Evolutionary conservation across 2,329 filamentous ascomycete genomes (phyloP), one percentile per base, ranked within the genome.

Genomic region (Aureobasidium sp.): DNA sequence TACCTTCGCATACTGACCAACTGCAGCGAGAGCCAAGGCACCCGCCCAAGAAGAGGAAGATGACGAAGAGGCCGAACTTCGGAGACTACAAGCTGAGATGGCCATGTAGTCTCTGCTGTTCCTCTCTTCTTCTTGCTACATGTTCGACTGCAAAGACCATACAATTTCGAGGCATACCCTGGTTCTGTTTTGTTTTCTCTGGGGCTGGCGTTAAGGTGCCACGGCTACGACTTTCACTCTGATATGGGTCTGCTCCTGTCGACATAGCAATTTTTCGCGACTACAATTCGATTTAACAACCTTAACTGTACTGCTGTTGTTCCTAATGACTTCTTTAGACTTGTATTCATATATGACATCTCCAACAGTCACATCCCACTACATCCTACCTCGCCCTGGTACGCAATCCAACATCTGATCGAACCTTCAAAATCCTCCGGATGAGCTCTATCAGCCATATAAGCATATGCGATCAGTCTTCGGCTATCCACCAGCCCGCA

Each of bases 71-170:
- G 93, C 87, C 69, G 93, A 97, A 78, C 79, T 97, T 70, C 84
- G 88, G 75, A 96, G 94, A 77, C 76, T 99, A 67, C 91, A 95
- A 73, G 92, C 90, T 37, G 93, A 96, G 76, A 97, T 97, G 93
- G 92, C 92, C 65, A 96, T 96, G 87, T 95, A 75, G 71, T 46
- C 19, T 19, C 40, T 10, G n/a, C 10, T 17, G 33, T 19, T 35
- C 25, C 21, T n/a, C 6, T 19, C 29, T 46, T 37, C 29, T 37
- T 45, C 53, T 17, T 15, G 40, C 40, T 58, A 58, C 43, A 58
- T 37, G 27, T 40, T 40, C 31, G 46, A 23, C 55, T 58, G 55
- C 55, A 58, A 58, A 58, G 55, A 49, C 55, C 33, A 40, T 49
- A 58, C 33, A 49, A 47, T 11, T 40, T 58, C 55, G 43, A 58